Evolutionary conservation across 805 yeast species (phyloP).

Genomic region (Candida insectalens): DNA sequence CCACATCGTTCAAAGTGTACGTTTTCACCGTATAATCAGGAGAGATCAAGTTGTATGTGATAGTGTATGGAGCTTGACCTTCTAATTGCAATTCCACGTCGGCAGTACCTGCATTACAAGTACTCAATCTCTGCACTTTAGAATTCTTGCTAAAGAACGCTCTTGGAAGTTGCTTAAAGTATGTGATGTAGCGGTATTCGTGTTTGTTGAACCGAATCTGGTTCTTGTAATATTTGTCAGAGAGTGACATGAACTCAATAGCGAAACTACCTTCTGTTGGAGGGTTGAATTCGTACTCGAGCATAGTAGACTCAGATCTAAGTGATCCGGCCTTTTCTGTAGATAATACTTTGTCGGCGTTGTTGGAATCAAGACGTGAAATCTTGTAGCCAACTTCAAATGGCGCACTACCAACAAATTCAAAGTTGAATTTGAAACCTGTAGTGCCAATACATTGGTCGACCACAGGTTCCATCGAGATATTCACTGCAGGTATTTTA

Average conservation of each 20-base stretch:
- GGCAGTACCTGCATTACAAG: slow-evolving; percentile 25
- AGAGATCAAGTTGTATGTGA: slow-evolving; percentile 61
- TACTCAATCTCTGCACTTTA: slow-evolving; percentile 11
- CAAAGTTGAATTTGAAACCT: slow-evolving; percentile 63
- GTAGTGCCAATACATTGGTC: slow-evolving; percentile 91
- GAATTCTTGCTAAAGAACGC: slow-evolving; percentile 28
- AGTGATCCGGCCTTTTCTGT: slow-evolving; percentile 20
- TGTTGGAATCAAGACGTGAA: slow-evolving; percentile 38
- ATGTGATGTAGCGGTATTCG: slow-evolving; percentile 51
- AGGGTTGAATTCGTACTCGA: slow-evolving; percentile 62
- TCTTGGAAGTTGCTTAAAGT: slow-evolving; percentile 62
- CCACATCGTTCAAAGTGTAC: slow-evolving; percentile 31
- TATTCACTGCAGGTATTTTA: slow-evolving; percentile 29
- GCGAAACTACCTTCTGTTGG: slow-evolving; percentile 72
- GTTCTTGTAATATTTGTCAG: slow-evolving; percentile 49
- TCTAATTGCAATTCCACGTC: slow-evolving; percentile 49
- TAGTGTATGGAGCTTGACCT: slow-evolving; percentile 74
- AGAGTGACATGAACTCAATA: slow-evolving; percentile 55
- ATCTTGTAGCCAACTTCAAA: slow-evolving; percentile 57
- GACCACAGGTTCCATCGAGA: slow-evolving; percentile 48
- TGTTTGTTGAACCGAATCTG: slow-evolving; percentile 21
- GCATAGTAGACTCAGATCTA: slow-evolving; percentile 20
- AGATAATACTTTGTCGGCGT: slow-evolving; percentile 13
- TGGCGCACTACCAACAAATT: slow-evolving; percentile 75
- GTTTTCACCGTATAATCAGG: slow-evolving; percentile 36